Evolutionary conservation across 345 rosid species (phyloP), one percentile per base, ranked within the genome.

Genomic region (Psidium friedrichsthalianum): DNA sequence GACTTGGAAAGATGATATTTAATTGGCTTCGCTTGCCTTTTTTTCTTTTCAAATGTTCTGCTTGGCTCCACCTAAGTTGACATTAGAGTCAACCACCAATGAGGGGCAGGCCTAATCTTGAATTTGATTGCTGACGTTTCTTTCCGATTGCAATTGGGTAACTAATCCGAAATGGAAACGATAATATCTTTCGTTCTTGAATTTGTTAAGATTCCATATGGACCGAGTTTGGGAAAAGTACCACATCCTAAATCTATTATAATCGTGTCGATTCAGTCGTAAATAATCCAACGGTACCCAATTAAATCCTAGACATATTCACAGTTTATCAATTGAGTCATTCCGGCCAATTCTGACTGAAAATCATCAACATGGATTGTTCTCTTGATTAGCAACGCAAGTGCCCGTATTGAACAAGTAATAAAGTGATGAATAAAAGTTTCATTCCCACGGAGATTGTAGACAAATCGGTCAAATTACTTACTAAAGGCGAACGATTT

Each of bases 221-320:
- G 32, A 57, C 4, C 12, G 29, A 57, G 61, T 14, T 14, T 36
- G 5, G 11, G 11, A 6, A 44, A 44, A 44, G 49, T 6, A 5
- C 49, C 6, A 8, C 6, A 5, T 44, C 7, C 49, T 6, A 49
- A 49, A 49, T 0, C 2, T 9, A 47, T 8, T 10, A 0, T 0
- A 49, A 10, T 49, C 10, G 11, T 49, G 9, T 44, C 49, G 49
- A 49, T 8, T 10, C 51, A 0, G 3, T 10, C 11, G 0, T 8
- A 3, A 2, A 9, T 49, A 49, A 49, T 49, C 3, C 10, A 49
- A 10, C 11, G 11, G 3, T 49, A 49, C 51, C 51, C 36, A 49
- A 9, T 49, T 49, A 49, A 49, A 49, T 49, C 12, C 3, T 9
- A 9, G 11, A 49, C 11, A 9, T 1, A 2, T 49, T 49, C 11